Base-by-base conservation (phyloP, 306 rosid genomes). In the Rosa persica region DNA sequence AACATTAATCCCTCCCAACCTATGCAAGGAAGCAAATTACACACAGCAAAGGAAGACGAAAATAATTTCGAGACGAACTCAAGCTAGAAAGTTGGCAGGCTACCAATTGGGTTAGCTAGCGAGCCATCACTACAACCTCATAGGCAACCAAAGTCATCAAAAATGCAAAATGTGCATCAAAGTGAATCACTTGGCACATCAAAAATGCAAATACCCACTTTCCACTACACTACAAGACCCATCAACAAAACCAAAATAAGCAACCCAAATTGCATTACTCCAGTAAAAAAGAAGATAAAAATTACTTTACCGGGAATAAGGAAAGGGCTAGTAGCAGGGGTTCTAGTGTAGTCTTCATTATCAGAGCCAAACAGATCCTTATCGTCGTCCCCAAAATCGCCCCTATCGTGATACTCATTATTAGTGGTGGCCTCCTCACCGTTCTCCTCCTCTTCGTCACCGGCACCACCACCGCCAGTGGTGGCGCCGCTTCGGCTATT, bases 361-460 rank as follows among this genome's bases (percentile, higher is more conserved):
- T 95, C 99, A 52, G 98, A 93, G 30, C 90, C 93, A 80, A 95
- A 95, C 13, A 95, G 96, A 89, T 95, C 99, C 68, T 81, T 91
- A 6, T 89, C 92, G 8, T 93, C 93, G 6, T 51, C 44, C 34
- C 82, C 86, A 61, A 13, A 20, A 73, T 48, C 7, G 34, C 64
- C 82, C 54, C 58, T 80, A 46, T 48, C 70, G 47, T 54, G 78
- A 46, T 78, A 76, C 47, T 74, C 60, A 68, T 80, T 79, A 36
- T 82, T 69, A 43, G 69, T 60, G 76, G 80, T 88, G 36, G 78
- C 90, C 62, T 86, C 89, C 30, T 83, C 94, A 0, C 90, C 95
- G 16, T 89, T 85, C 79, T 61, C 88, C 13, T 81, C 97, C 17
- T 87, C 97, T 0, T 81, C 93, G 0, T 82, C 83, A 62, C 43